Percentiles rank a stretch among this genome's conserved stretches.
phyloP scores from a whole-genome alignment of 2,329 filamentous ascomycete genomes.

The Helotiales sp. region DNA sequence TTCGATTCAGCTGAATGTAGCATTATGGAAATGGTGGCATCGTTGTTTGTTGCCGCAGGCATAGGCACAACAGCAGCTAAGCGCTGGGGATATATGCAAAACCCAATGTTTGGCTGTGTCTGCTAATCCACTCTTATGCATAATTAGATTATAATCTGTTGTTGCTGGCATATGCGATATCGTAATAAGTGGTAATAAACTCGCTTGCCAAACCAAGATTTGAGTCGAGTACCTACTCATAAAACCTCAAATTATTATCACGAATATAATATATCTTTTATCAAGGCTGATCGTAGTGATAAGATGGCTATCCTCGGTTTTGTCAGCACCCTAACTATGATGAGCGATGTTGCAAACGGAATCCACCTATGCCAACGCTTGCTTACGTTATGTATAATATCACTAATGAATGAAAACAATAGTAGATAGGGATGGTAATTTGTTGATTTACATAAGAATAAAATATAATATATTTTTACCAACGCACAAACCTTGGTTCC shows the following conservation, averaged over 20 bases:
- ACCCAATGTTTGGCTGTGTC: not conserved
- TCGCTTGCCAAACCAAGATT: no score
- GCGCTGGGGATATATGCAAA: not conserved
- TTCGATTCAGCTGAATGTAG: no score
- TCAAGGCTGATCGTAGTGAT: no score
- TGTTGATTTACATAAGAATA: not conserved
- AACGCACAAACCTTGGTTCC: not conserved
- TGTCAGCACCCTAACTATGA: conserved; percentile 33
- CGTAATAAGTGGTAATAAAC: not conserved
- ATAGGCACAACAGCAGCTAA: not conserved
- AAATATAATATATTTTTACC: not conserved
- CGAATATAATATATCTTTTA: no score
- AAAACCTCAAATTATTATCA: no score
- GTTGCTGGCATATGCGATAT: no score
- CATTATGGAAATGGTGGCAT: no score
- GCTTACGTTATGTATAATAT: not conserved
- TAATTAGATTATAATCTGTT: not conserved
- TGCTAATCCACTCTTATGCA: not conserved
- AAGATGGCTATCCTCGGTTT: no score
- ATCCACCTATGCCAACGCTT: no score
- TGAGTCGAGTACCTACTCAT: no score
- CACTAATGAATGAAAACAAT: not conserved
- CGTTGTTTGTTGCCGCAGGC: no score
- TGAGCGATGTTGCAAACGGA: no score
- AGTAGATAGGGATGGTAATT: not conserved